These are phyloP conservation scores for Aspergillus panamensis DNA, from an alignment of 495 filamentous ascomycete genomes.

Conservation along the genomic window DNA sequence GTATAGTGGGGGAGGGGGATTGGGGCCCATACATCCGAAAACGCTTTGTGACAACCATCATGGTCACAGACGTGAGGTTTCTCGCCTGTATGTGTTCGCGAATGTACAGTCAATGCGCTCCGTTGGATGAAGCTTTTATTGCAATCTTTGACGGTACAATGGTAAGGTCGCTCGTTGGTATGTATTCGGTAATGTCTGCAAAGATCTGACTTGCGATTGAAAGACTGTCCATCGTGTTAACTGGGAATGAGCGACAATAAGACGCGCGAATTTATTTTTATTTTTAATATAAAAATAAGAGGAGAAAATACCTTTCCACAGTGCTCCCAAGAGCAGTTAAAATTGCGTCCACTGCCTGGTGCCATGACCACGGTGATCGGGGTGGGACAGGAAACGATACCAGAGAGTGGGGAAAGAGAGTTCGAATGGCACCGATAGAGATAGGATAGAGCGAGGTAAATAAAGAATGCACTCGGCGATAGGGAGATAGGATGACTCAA, in stretches of 20 bases:
- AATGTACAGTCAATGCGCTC: conserved; percentile 83
- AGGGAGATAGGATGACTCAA: background rate
- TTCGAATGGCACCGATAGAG: background rate
- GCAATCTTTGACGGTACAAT: conserved; percentile 65
- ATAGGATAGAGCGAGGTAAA: conserved; percentile 1
- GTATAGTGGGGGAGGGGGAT: background rate
- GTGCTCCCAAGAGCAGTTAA: conserved; percentile 46
- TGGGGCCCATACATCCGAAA: conserved; percentile 69
- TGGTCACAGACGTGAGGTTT: conserved; percentile 84
- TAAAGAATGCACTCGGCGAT: background rate
- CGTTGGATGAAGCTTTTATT: conserved; percentile 89
- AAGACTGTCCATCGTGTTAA: conserved; percentile 53
- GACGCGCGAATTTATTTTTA: background rate
- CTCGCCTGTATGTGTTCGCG: conserved; percentile 82
- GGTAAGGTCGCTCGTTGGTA: conserved; percentile 82
- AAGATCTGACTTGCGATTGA: conserved; percentile 91
- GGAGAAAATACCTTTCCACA: conserved; percentile 41
- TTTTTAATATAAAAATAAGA: background rate
- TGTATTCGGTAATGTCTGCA: conserved; percentile 87
- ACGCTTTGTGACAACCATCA: conserved; percentile 75
- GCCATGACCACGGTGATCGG: conserved; percentile 34
- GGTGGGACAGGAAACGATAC: conserved; percentile 14
- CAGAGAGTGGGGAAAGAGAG: conserved; percentile 13
- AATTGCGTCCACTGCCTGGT: conserved; percentile 44
- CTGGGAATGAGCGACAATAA: background rate